Conservation (phyloP, 208 protist genomes). For the Crithidia acanthocephali region DNA sequence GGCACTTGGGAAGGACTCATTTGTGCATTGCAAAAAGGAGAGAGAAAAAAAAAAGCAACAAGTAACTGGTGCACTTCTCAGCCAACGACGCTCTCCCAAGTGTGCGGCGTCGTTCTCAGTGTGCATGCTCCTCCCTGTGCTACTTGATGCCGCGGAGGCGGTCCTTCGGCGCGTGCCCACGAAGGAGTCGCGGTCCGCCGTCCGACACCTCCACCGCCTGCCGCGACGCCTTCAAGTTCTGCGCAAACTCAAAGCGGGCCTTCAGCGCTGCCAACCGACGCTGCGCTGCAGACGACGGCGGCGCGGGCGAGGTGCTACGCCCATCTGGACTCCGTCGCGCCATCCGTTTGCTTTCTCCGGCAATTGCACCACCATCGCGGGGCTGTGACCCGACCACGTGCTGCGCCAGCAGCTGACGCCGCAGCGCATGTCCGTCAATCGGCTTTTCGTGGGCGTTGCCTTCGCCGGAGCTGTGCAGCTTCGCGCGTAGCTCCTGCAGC, state of each 20-base stretch:
- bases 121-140: neutral
- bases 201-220: slow-evolving; percentile 13
- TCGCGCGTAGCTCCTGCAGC: slow-evolving; percentile 50
- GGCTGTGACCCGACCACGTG: slow-evolving; percentile 41
- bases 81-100: no score
- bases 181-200: slow-evolving; percentile 59
- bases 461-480: slow-evolving; percentile 40
- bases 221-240: slow-evolving; percentile 44
- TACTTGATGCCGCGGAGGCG: slow-evolving; percentile 26
- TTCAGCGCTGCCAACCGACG: slow-evolving; percentile 76
- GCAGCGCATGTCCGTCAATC: slow-evolving; percentile 69
- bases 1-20: no score
- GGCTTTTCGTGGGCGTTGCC: slow-evolving; percentile 10
- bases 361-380: no score
- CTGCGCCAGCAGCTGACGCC: slow-evolving; percentile 54
- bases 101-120: no score
- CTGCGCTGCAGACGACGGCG: slow-evolving; percentile 31
- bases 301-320: no score
- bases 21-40: no score
- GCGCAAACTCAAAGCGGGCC: slow-evolving; percentile 67
- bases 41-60: no score
- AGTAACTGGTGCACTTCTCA: no score
- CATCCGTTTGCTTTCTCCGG: no score
- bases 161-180: slow-evolving; percentile 64
- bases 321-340: neutral